Evolutionary conservation across 1,139 yeast genomes (phyloP).

Genomic region (Yamadazyma membranifaciens): DNA sequence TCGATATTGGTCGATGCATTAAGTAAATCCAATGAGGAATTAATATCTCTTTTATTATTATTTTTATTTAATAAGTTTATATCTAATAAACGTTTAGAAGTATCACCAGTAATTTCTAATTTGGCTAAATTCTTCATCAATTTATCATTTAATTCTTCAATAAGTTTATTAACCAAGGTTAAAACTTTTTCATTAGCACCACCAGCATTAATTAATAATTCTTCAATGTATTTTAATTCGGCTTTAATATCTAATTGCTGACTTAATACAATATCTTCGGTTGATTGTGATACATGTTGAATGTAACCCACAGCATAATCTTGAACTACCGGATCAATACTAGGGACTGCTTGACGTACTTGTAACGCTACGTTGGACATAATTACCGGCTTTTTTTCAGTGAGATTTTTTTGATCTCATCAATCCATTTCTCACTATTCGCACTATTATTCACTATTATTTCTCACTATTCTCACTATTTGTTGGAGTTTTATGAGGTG

Average conservation of each 20-base stretch:
- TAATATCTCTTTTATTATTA: slow-evolving; percentile 68
- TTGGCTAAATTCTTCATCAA: slow-evolving; percentile 71
- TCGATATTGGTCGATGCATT: slow-evolving; percentile 84
- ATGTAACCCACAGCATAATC: slow-evolving; percentile 91
- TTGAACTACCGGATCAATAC: slow-evolving; percentile 85
- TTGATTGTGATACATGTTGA: slow-evolving; percentile 69
- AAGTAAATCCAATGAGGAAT: slow-evolving; percentile 66
- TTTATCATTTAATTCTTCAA: slow-evolving; percentile 51
- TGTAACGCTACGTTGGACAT: slow-evolving; percentile 61
- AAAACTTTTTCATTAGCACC: slow-evolving; percentile 59
- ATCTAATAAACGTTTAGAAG: slow-evolving; percentile 77
- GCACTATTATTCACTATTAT: too few relatives aligned
- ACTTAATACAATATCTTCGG: slow-evolving; percentile 79
- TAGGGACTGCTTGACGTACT: slow-evolving; percentile 86
- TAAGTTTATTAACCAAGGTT: slow-evolving; percentile 43
- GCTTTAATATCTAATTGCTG: slow-evolving; percentile 64
- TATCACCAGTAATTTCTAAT: slow-evolving; percentile 67
- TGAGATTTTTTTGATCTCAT: not conserved
- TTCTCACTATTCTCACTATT: too few relatives aligned
- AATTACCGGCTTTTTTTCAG: slow-evolving; percentile 1
- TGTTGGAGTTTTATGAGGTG: too few relatives aligned
- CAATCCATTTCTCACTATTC: too few relatives aligned
- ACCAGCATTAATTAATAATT: slow-evolving; percentile 76
- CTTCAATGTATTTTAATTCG: slow-evolving; percentile 66
- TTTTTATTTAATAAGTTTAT: slow-evolving; percentile 57